Base-by-base conservation (phyloP, 2,329 filamentous ascomycete genomes). In the Fusarium chaquense region DNA sequence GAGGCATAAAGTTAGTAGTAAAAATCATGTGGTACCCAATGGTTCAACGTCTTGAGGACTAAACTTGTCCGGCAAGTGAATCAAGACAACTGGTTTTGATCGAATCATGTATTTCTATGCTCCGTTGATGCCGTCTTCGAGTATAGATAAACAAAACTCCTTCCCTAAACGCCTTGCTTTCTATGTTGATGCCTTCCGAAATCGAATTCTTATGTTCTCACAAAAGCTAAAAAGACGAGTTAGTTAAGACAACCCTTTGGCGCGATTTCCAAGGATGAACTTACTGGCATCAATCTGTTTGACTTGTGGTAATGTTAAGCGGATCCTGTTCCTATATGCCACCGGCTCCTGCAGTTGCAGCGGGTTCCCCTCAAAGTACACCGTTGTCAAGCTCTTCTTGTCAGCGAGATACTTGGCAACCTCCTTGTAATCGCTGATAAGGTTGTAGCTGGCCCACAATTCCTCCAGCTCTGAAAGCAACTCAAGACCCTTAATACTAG, bases 291-390 rank as follows among this genome's bases (percentile, higher is more conserved):
- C 96, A 78, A 99, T 98, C 83, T 99, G 94, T 78, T 88, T 88
- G 54, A 99, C 83, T 79, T 96, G 91, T 60, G 96, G 96, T 79
- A 99, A 80, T 35, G 94, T 92, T 78, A 99, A 81, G 62, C 91
- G 87, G 44, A 99, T 89, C 82, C 99, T 99, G 82, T 98, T 98
- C 76, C 96, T 86, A 81, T 99, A 99, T 65, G 98, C 81, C 1
- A 93, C 92, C n/a, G 92, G 92, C 6, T 87, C 89, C 57, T 86
- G 87, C 65, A 89, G 84, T 82, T 99, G 96, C 73, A 99, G 80
- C 28, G 94, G 95, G 75, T 97, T 98, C 2, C 94, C 94, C 78
- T 99, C 96, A 71, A 99, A 97, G 78, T 99, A 99, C 13, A 99
- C 95, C 2, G 96, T 98, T 64, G 90, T 89, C 72, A 98, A 81